phyloP scores from a whole-genome alignment of 2,329 filamentous ascomycete species.

The Elsinoe australis region DNA sequence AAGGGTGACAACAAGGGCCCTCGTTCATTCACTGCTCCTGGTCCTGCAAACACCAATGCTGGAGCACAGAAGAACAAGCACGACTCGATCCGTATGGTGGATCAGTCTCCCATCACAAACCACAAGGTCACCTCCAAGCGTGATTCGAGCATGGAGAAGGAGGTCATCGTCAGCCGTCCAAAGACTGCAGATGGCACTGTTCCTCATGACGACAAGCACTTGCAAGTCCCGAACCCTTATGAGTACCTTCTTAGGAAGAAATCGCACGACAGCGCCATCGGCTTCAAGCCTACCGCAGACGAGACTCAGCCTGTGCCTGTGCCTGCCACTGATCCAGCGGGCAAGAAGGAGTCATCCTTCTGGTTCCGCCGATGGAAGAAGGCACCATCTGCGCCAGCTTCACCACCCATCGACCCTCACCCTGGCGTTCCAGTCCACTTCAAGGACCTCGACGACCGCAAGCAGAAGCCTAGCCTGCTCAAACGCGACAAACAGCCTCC shows the following conservation, averaged over 20 bases:
- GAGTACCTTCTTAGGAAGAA: conserved; percentile 19
- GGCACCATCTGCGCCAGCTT: background rate
- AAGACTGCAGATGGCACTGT: conserved; percentile 14
- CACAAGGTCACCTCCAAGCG: background rate
- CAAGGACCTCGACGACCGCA: conserved; percentile 19
- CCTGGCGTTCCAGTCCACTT: conserved; percentile 15
- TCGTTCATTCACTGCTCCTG: conserved; percentile 38
- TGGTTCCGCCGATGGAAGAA: conserved; percentile 35
- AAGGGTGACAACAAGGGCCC: conserved; percentile 32
- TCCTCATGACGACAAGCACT: conserved; percentile 15
- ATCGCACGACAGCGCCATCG: conserved; percentile 21
- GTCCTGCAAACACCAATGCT: conserved; percentile 17
- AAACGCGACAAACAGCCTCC: conserved; percentile 30
- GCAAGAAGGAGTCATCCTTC: conserved; percentile 40
- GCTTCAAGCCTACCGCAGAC: conserved; percentile 17
- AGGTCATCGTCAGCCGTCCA: conserved; percentile 5
- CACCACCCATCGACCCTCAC: conserved; percentile 5
- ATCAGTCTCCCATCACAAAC: conserved; percentile 30
- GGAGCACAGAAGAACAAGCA: conserved; percentile 6
- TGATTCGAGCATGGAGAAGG: conserved; percentile 13
- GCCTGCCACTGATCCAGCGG: background rate
- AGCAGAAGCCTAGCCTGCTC: conserved; percentile 22
- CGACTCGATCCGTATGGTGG: conserved; percentile 46
- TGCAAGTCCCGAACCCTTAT: conserved; percentile 18
- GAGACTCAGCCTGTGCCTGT: conserved; percentile 23